Evolutionary conservation across 352 stramenopile species (phyloP), one percentile per base, ranked within the genome.

Genomic region (Aphanomyces cochlioides): DNA sequence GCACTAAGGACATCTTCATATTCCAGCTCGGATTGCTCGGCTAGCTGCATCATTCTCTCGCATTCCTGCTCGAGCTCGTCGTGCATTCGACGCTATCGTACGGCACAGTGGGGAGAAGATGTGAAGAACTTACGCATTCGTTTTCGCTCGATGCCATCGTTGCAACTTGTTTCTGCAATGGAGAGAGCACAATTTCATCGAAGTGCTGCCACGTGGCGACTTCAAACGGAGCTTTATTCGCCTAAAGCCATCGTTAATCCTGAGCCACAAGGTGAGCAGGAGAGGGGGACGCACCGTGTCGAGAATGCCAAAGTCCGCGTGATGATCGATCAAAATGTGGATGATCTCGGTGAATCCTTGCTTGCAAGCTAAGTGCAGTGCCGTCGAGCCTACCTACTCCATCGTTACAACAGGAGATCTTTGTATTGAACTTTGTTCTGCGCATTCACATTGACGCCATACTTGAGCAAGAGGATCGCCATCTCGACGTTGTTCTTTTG

Each of bases 401-500:
- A 8, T 15, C 37, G 47, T 50, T 15, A 61, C 7, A 12, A 58
- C 4, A 37, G 10, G 57, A 47, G 43, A 10, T 67, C 39, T 43
- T 61, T 19, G 47, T 47, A 10, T 8, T 21, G 28, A 7, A 70
- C 64, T 47, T 70, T 70, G 64, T 70, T 70, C 48, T 70, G 64
- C 4, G 64, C 64, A 34, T 70, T 70, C 17, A 70, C 53, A n/a
- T 63, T 6, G 2, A 70, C 64, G 6, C 64, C 64, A 10, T 63
- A 40, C 17, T 19, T 8, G 15, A 70, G 54, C 15, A 70, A 70
- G 39, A 70, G 28, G 5, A 21, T 19, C 15, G 47, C 64, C 45
- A 70, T 63, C 17, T 37, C 36, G 6, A 36, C 17, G 54, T 63
- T 70, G 48, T 70, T 70, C 40, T 70, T 70, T 58, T 70, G 64